phyloP scores from a whole-genome alignment of 306 rosid species.

The Potentilla sterilis region DNA sequence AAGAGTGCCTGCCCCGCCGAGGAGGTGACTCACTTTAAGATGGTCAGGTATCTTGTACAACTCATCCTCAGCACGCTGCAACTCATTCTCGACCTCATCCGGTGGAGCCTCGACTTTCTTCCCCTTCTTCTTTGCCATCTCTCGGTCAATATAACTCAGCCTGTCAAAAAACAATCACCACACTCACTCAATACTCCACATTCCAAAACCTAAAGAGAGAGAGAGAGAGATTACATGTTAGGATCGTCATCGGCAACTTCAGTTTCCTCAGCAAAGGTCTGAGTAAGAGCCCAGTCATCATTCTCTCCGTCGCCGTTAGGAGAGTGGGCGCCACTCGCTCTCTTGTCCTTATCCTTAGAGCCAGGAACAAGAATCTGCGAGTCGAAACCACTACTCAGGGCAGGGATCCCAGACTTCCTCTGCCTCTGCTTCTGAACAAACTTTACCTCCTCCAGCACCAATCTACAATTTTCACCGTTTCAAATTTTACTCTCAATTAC shows the following conservation, averaged over 20 bases:
- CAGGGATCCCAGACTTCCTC: slow-evolving; percentile 79
- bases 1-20: no score
- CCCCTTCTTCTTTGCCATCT: slow-evolving; percentile 94
- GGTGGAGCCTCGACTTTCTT: slow-evolving; percentile 49
- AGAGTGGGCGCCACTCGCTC: not conserved
- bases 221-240: slow-evolving; percentile 51
- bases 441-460: slow-evolving; percentile 89
- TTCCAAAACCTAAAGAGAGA: not conserved
- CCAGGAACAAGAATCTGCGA: slow-evolving; percentile 10
- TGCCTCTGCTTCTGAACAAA: slow-evolving; percentile 91
- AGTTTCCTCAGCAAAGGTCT: slow-evolving; percentile 92
- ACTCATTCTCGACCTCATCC: slow-evolving; percentile 76
- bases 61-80: slow-evolving; percentile 92
- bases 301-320: slow-evolving; percentile 46
- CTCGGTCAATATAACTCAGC: slow-evolving; percentile 70
- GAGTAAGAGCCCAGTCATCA: slow-evolving; percentile 88
- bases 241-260: slow-evolving; percentile 92
- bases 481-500: not conserved
- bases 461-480: slow-evolving; percentile 33
- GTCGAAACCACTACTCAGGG: slow-evolving; percentile 33
- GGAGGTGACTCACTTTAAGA: slow-evolving; percentile 67
- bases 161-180: slow-evolving; percentile 30
- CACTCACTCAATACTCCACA: not conserved
- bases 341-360: slow-evolving; percentile 31
- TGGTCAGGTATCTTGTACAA: slow-evolving; percentile 92